A percentile compares a stretch with the other conserved stretches of the same genome.
phyloP scores from a whole-genome alignment of 176 grass and related monocot species.

The Aegilops umbellulata region DNA sequence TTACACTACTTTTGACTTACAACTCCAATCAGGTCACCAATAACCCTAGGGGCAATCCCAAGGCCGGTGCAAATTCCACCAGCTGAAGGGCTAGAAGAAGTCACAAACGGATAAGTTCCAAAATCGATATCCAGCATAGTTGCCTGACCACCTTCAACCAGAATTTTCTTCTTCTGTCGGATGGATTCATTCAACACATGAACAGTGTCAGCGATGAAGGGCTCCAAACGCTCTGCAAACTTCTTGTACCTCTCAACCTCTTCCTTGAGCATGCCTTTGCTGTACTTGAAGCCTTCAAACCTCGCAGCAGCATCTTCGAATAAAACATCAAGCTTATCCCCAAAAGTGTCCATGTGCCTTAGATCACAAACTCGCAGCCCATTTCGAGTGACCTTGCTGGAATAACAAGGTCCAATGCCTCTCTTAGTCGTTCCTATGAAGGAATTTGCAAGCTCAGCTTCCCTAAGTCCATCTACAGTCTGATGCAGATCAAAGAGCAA shows the following conservation, averaged over 20 bases:
- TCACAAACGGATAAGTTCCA: conserved; percentile 88
- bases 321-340: conserved; percentile 69
- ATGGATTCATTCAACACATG: conserved; percentile 67
- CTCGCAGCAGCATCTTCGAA: conserved; percentile 60
- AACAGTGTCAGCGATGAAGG: conserved; percentile 72
- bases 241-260: conserved; percentile 72
- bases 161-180: conserved; percentile 65
- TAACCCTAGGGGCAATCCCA: conserved; percentile 67
- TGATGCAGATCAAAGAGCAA: conserved; percentile 82
- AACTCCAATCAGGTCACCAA: conserved; percentile 79
- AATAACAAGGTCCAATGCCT: conserved; percentile 89
- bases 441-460: conserved; percentile 64
- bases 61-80: conserved; percentile 81
- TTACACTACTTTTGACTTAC: conserved; percentile 43
- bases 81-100: conserved; percentile 78
- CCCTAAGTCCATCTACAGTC: conserved; percentile 76
- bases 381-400: conserved; percentile 78
- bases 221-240: conserved; percentile 67
- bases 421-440: conserved; percentile 80
- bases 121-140: conserved; percentile 92
- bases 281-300: conserved; percentile 66
- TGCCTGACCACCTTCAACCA: conserved; percentile 91
- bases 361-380: conserved; percentile 76
- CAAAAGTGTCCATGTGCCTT: conserved; percentile 75
- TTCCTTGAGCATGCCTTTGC: conserved; percentile 53